Evolutionary conservation across 148 eudicot genomes (phyloP).

Genomic region (Vaccinium darrowii): DNA sequence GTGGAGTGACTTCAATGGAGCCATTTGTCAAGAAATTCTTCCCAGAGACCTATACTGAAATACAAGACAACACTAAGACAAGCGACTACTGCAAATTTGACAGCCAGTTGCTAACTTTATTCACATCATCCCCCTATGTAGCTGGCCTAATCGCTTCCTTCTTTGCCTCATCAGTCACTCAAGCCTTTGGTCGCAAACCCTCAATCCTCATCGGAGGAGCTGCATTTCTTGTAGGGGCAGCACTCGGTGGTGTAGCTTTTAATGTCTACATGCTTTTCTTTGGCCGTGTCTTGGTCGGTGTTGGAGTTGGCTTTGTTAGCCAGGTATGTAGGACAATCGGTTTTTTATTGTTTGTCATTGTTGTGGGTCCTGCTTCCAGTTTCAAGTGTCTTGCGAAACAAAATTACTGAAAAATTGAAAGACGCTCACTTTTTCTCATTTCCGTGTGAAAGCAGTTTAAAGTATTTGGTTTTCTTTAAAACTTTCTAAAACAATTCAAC

Average conservation of each 20-base stretch:
- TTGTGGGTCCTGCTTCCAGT: no score
- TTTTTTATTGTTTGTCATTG: no score
- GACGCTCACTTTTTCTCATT: no score
- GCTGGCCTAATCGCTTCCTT: conserved; percentile 38
- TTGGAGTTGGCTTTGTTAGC: conserved; percentile 24
- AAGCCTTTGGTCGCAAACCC: conserved; percentile 34
- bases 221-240: background rate
- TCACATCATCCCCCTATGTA: conserved; percentile 26
- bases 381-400: no score
- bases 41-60: background rate
- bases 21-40: background rate
- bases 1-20: conserved; percentile 5
- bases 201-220: conserved; percentile 19
- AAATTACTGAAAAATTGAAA: no score
- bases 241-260: background rate
- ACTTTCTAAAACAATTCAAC: no score
- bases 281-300: conserved; percentile 44
- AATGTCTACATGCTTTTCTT: conserved; percentile 37
- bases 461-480: no score
- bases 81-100: conserved; percentile 10
- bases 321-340: background rate
- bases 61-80: background rate
- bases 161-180: conserved; percentile 25
- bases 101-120: conserved; percentile 7
- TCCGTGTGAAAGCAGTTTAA: no score